These are phyloP conservation scores for Botrytis cinerea DNA, from an alignment of 2,329 filamentous ascomycete genomes.

Conservation along the genomic window DNA sequence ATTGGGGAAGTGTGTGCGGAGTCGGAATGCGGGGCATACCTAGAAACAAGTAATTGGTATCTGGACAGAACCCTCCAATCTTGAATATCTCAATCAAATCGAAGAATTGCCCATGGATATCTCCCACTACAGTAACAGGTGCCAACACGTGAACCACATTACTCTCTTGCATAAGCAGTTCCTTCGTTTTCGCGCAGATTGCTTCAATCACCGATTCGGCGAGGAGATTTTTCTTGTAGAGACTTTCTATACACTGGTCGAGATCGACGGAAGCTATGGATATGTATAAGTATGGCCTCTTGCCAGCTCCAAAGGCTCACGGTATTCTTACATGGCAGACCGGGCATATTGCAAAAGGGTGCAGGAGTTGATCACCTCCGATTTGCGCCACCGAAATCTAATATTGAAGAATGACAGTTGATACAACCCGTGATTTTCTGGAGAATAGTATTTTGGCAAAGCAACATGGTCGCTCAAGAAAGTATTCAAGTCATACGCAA, in stretches of 20 bases:
- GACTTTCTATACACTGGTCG: conserved; percentile 94
- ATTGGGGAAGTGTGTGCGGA: conserved; percentile 12
- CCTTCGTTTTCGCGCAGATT: conserved; percentile 98
- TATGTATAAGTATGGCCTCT: conserved; percentile 7
- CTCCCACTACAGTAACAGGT: conserved; percentile 94
- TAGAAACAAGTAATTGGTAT: conserved; percentile 97
- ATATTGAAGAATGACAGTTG: conserved; percentile 29
- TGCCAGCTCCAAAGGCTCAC: conserved; percentile 9
- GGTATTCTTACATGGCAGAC: conserved; percentile 53
- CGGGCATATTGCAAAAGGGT: conserved; percentile 51
- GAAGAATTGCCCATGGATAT: conserved; percentile 99
- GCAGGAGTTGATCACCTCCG: conserved; percentile 27
- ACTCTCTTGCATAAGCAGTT: conserved; percentile 98
- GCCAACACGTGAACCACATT: conserved; percentile 97
- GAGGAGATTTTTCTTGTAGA: conserved; percentile 96
- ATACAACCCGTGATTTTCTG: conserved; percentile 36
- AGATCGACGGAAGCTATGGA: conserved; percentile 88
- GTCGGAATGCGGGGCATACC: conserved; percentile 53
- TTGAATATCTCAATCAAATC: conserved; percentile 99
- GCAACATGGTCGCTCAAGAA: conserved; percentile 41
- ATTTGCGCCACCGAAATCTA: conserved; percentile 34
- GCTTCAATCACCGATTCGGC: conserved; percentile 98
- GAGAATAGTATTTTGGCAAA: conserved; percentile 36
- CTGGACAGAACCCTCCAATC: conserved; percentile 94
- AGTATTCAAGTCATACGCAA: conserved; percentile 33